phyloP scores from a whole-genome alignment of 2,329 filamentous ascomycete species.

The Epichloe festucae region DNA sequence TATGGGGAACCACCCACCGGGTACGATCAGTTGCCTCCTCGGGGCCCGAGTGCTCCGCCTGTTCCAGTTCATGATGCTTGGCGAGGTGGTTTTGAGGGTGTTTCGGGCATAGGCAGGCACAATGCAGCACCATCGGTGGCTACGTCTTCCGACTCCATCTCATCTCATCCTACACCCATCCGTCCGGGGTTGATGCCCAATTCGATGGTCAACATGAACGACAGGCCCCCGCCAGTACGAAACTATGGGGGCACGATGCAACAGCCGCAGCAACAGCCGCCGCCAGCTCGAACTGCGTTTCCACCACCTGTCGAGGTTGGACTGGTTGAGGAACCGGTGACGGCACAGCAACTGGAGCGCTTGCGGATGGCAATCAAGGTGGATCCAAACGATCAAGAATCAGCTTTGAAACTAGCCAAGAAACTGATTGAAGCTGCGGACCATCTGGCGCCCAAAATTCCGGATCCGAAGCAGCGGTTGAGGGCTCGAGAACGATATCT shows the following conservation, averaged over 20 bases:
- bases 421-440: constrained; percentile 75
- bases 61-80: constrained; percentile 7
- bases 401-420: constrained; percentile 64
- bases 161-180: constrained; percentile 49
- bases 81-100: not conserved
- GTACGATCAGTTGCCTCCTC: constrained; percentile 15
- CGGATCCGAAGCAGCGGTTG: constrained; percentile 58
- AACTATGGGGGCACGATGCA: constrained; percentile 39
- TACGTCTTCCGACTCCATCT: constrained; percentile 32
- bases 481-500: constrained; percentile 75
- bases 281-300: not conserved
- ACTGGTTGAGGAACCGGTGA: constrained; percentile 41
- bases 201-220: constrained; percentile 40
- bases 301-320: constrained; percentile 1
- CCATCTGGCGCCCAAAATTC: constrained; percentile 50
- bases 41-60: constrained; percentile 21
- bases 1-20: constrained; percentile 13
- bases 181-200: constrained; percentile 49
- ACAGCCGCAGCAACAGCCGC: constrained; percentile 14
- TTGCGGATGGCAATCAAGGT: constrained; percentile 56
- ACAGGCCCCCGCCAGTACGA: constrained; percentile 45
- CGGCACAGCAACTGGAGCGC: constrained; percentile 62
- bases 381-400: constrained; percentile 59
- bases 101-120: constrained; percentile 7
- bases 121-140: constrained; percentile 18